Percentiles rank a stretch among this genome's conserved stretches.
Evolutionary conservation across 371 early-diverging fungal species (phyloP).

Genomic region (Mortierella sp.): DNA sequence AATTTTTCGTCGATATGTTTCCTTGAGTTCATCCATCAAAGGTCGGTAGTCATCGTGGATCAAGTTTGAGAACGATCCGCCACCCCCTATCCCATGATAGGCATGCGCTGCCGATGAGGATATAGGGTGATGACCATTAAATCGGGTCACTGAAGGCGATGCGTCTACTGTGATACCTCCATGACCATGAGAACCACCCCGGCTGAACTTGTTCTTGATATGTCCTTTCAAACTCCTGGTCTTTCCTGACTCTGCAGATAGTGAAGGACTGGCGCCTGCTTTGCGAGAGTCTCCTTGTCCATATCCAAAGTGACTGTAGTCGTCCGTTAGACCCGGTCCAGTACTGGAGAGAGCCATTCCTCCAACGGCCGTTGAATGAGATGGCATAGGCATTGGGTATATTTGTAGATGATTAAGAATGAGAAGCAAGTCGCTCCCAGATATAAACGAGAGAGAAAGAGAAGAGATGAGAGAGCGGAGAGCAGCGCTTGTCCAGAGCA

Average conservation of each 20-base stretch:
- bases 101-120: neutral
- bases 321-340: slow-evolving; percentile 8
- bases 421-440: neutral
- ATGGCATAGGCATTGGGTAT: slow-evolving; percentile 11
- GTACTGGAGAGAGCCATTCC: slow-evolving; percentile 32
- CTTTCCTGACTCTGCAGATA: slow-evolving; percentile 14
- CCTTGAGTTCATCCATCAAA: slow-evolving; percentile 74
- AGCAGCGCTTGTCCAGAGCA: no score
- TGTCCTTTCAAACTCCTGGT: slow-evolving; percentile 24
- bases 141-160: neutral
- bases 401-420: neutral
- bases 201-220: slow-evolving; percentile 36
- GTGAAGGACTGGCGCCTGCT: slow-evolving; percentile 17
- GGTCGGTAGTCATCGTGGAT: slow-evolving; percentile 66
- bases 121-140: no score
- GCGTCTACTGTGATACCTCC: neutral
- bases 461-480: no score
- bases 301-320: slow-evolving; percentile 18
- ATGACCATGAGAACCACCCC: neutral
- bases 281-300: neutral
- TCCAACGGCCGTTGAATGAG: slow-evolving; percentile 13
- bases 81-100: slow-evolving; percentile 26
- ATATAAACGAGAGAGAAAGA: no score
- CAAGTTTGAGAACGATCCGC: slow-evolving; percentile 38
- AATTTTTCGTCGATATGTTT: slow-evolving; percentile 77